These are phyloP conservation scores for Colletotrichum sp. DNA, from an alignment of 2,329 filamentous ascomycete genomes.

Conservation along the genomic window DNA sequence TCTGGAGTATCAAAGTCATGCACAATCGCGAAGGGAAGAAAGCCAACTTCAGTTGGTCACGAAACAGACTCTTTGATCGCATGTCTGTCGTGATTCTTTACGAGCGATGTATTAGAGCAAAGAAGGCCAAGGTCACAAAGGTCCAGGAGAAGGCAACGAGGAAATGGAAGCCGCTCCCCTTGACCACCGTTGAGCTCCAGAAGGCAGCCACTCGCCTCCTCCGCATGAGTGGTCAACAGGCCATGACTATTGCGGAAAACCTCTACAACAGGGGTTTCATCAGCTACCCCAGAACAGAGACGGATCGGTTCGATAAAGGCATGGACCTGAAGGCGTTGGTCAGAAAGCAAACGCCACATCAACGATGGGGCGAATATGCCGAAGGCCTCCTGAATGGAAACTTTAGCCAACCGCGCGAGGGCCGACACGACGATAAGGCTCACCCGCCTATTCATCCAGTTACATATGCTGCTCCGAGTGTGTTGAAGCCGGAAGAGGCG, in stretches of 20 bases:
- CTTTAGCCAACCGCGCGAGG: slow-evolving; percentile 82
- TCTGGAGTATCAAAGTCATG: slow-evolving; percentile 90
- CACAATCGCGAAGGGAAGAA: slow-evolving; percentile 79
- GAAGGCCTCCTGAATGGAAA: slow-evolving; percentile 74
- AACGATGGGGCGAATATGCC: slow-evolving; percentile 81
- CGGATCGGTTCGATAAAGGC: slow-evolving; percentile 89
- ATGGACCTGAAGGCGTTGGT: slow-evolving; percentile 84
- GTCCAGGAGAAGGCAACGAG: slow-evolving; percentile 90
- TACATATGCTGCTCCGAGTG: slow-evolving; percentile 73
- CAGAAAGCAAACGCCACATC: slow-evolving; percentile 81
- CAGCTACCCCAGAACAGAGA: slow-evolving; percentile 96
- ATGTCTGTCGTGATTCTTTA: slow-evolving; percentile 81
- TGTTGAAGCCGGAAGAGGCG: slow-evolving; percentile 70
- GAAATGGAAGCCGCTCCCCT: slow-evolving; percentile 90
- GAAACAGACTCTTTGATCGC: slow-evolving; percentile 86
- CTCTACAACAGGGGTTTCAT: slow-evolving; percentile 96
- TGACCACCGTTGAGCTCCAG: slow-evolving; percentile 95
- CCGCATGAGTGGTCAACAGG: slow-evolving; percentile 86
- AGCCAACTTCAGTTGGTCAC: slow-evolving; percentile 84
- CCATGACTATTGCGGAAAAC: slow-evolving; percentile 86
- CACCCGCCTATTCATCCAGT: slow-evolving; percentile 98
- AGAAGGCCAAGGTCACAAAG: slow-evolving; percentile 79
- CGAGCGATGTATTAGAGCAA: slow-evolving; percentile 81
- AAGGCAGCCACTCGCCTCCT: slow-evolving; percentile 92
- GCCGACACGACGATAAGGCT: slow-evolving; percentile 91